These are phyloP conservation scores for Penicillium sp. DNA, from an alignment of 2,329 filamentous ascomycete genomes.

Conservation along the genomic window DNA sequence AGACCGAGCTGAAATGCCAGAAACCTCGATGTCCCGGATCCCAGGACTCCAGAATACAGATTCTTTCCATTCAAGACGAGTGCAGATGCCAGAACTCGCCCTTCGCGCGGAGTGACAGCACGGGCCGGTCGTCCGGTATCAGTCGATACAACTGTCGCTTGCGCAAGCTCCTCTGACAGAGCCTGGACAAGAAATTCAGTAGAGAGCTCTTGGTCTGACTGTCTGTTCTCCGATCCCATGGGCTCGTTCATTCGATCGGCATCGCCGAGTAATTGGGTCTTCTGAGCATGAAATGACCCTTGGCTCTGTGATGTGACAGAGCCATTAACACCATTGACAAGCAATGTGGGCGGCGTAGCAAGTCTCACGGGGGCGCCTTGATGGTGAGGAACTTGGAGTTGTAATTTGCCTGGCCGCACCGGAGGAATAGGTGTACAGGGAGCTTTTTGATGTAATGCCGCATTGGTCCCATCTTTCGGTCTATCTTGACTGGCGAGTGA, in stretches of 20 bases:
- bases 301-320: conserved; percentile 4
- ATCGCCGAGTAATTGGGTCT: background rate
- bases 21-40: conserved; percentile 19
- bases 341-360: conserved; percentile 38
- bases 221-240: conserved; percentile 5
- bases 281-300: background rate
- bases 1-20: conserved; percentile 35
- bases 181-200: conserved; percentile 29
- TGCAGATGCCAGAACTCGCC: conserved; percentile 25
- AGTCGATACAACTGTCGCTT: conserved; percentile 23
- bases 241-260: background rate
- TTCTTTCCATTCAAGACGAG: conserved; percentile 28
- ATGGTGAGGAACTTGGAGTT: conserved; percentile 40
- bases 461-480: conserved; percentile 11
- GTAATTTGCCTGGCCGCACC: conserved; percentile 35
- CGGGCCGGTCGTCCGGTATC: conserved; percentile 22
- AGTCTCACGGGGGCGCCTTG: conserved; percentile 37
- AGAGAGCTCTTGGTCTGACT: conserved; percentile 14
- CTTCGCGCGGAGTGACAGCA: conserved; percentile 28
- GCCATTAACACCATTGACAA: conserved; percentile 34
- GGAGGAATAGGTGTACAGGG: conserved; percentile 19
- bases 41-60: conserved; percentile 25
- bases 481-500: conserved; percentile 40
- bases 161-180: conserved; percentile 29
- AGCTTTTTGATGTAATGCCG: conserved; percentile 21